Conservation (phyloP, 2,329 filamentous ascomycete species). For the Nigrospora sphaerica region DNA sequence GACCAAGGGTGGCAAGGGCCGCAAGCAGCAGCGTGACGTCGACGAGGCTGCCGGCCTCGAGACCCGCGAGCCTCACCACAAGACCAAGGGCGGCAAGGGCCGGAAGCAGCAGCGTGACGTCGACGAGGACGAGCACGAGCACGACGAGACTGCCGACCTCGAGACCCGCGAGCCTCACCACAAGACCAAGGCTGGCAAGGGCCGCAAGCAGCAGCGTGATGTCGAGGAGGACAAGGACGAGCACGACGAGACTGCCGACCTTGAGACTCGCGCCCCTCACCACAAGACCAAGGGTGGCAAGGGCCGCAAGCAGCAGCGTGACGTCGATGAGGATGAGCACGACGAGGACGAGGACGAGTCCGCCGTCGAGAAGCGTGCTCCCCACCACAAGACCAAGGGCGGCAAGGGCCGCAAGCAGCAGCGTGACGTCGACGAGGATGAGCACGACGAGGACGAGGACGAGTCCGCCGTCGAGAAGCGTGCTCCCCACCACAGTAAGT, state of each 20-base stretch:
- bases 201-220: constrained; percentile 1
- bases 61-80: constrained; percentile 2
- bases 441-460: too few species aligned
- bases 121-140: not conserved
- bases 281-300: constrained; percentile 1
- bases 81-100: not conserved
- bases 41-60: not conserved
- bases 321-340: constrained; percentile 1
- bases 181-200: not conserved
- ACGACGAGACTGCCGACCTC: not conserved
- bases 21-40: not conserved
- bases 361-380: not conserved
- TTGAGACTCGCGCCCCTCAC: constrained; percentile 1
- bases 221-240: constrained; percentile 4
- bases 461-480: not conserved
- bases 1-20: constrained; percentile 2
- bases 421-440: not conserved
- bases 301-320: constrained; percentile 1
- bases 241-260: not conserved
- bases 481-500: not conserved
- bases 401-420: constrained; percentile 5
- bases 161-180: constrained; percentile 4
- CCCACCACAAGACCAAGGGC: not conserved
- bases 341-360: not conserved
- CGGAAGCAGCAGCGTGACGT: not conserved